phyloP scores from a whole-genome alignment of 257 asterid genomes.

The Handroanthus guayacan region DNA sequence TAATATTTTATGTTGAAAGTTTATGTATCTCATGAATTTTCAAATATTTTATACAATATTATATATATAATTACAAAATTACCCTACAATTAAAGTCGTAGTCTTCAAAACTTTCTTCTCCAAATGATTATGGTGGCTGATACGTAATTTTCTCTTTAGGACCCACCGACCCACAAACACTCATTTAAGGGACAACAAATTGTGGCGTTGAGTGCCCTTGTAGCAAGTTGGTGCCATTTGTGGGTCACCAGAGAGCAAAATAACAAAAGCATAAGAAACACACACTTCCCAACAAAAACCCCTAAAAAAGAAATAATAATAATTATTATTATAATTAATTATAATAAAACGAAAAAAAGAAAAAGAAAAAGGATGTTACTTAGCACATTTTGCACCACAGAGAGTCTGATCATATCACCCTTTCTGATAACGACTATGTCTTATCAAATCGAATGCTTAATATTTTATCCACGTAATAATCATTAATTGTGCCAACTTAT shows the following conservation, averaged over 20 bases:
- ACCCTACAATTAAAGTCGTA: too few relatives aligned
- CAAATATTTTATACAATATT: too few relatives aligned
- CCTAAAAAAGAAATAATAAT: too few relatives aligned
- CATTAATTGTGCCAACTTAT: background rate
- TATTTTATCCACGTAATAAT: background rate
- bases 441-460: slow-evolving; percentile 32
- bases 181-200: slow-evolving; percentile 1
- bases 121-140: background rate
- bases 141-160: background rate
- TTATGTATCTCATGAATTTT: too few relatives aligned
- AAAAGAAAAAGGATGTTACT: background rate
- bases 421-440: slow-evolving; percentile 26
- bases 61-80: too few relatives aligned
- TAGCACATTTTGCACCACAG: background rate
- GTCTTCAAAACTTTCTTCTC: background rate
- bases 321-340: background rate
- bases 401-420: slow-evolving; percentile 27
- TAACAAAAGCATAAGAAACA: slow-evolving; percentile 4
- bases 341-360: background rate
- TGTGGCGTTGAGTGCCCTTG: slow-evolving; percentile 31
- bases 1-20: too few relatives aligned
- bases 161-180: slow-evolving; percentile 9
- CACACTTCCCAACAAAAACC: slow-evolving; percentile 1
- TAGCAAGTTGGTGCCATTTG: slow-evolving; percentile 30
- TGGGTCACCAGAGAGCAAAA: slow-evolving; percentile 28